Evolutionary conservation across 2,329 filamentous ascomycete species (phyloP).

Genomic region (Ascochyta koolunga): DNA sequence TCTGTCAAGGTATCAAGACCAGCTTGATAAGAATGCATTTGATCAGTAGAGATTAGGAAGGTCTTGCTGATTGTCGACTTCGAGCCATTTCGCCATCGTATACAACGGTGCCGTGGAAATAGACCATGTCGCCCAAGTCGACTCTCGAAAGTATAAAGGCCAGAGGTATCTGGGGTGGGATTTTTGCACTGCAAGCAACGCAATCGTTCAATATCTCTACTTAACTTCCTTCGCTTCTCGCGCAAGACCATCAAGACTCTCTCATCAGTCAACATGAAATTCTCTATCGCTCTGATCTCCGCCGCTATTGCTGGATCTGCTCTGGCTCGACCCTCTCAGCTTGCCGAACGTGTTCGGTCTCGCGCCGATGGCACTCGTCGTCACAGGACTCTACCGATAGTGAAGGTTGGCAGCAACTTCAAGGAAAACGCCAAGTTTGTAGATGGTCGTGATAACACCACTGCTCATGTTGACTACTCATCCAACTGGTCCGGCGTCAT

Average conservation of each 20-base stretch:
- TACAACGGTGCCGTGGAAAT: background rate
- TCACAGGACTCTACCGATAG: constrained; percentile 21
- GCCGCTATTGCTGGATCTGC: constrained; percentile 18
- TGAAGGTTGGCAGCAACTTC: constrained; percentile 19
- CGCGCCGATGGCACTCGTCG: constrained; percentile 23
- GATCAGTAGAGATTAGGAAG: constrained; percentile 12
- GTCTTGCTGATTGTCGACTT: background rate
- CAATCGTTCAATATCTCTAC: background rate
- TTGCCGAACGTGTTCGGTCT: constrained; percentile 22
- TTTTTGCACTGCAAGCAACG: background rate
- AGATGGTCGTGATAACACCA: constrained; percentile 39
- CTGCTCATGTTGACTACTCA: constrained; percentile 57
- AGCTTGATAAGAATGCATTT: background rate
- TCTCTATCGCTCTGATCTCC: constrained; percentile 16
- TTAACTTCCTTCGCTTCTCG: background rate
- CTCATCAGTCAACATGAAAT: constrained; percentile 19
- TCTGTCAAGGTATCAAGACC: background rate
- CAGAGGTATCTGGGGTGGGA: background rate
- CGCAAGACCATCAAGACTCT: background rate
- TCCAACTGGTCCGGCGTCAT: constrained; percentile 67
- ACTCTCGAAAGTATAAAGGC: constrained; percentile 11
- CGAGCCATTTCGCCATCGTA: background rate
- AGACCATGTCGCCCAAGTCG: background rate
- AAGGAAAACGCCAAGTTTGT: constrained; percentile 18
- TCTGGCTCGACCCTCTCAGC: constrained; percentile 22